These are phyloP conservation scores for Eurotiales sp. DNA, from an alignment of 2,329 filamentous ascomycete genomes.

Conservation along the genomic window DNA sequence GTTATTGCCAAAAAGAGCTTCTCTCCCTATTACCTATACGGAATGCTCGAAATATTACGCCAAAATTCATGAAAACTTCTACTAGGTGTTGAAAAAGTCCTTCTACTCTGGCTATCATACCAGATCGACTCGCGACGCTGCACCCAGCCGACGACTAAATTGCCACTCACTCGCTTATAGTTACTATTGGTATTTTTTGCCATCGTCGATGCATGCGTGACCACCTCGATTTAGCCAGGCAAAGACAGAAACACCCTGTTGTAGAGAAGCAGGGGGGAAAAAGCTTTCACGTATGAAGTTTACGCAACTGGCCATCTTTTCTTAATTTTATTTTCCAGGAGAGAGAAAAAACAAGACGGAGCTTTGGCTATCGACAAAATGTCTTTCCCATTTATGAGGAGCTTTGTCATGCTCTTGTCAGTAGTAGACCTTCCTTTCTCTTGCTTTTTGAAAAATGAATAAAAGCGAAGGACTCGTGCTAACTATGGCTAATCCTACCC, in stretches of 20 bases:
- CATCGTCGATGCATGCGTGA: not conserved
- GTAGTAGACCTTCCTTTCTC: slow-evolving; percentile 17
- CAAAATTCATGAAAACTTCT: no score
- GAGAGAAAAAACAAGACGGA: not conserved
- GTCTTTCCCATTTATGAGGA: slow-evolving; percentile 37
- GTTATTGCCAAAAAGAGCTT: no score
- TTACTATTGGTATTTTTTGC: no score
- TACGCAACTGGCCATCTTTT: not conserved
- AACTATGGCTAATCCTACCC: slow-evolving; percentile 15
- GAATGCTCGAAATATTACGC: no score
- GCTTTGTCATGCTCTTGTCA: slow-evolving; percentile 42
- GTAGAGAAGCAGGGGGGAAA: not conserved
- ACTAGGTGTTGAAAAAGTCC: no score
- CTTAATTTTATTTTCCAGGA: not conserved
- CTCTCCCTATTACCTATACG: no score
- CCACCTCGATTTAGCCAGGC: not conserved
- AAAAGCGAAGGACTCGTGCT: not conserved
- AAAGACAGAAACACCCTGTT: not conserved
- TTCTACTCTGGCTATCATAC: not conserved
- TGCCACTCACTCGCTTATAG: no score
- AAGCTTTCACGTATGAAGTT: slow-evolving; percentile 13
- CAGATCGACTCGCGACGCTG: no score
- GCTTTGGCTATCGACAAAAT: slow-evolving; percentile 20
- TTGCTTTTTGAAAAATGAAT: not conserved
- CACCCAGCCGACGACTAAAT: no score